phyloP scores from a whole-genome alignment of 768 basidiomycete genomes.

The Gloeophyllum trabeum region DNA sequence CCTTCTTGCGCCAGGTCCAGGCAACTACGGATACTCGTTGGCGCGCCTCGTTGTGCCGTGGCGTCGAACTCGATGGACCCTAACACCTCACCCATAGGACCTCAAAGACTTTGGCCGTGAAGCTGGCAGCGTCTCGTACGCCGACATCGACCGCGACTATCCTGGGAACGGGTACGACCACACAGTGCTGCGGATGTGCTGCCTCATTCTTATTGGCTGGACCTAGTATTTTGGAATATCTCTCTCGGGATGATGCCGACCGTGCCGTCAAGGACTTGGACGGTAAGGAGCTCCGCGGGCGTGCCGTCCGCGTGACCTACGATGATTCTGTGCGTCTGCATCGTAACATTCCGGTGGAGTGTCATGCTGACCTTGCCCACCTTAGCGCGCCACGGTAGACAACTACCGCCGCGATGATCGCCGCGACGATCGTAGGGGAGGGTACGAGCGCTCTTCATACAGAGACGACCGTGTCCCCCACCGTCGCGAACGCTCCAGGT shows the following conservation, averaged over 20 bases:
- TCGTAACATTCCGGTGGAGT: slow-evolving; percentile 5
- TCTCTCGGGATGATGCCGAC: slow-evolving; percentile 82
- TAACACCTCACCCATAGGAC: slow-evolving; percentile 49
- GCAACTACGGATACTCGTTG: background rate
- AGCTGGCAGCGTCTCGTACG: slow-evolving; percentile 86
- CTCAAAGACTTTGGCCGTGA: slow-evolving; percentile 96
- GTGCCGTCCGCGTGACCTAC: slow-evolving; percentile 59
- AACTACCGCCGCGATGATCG: slow-evolving; percentile 41
- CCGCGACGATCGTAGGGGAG: slow-evolving; percentile 23
- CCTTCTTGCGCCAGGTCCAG: background rate
- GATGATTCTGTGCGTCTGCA: slow-evolving; percentile 44
- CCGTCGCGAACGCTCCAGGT: slow-evolving; percentile 78
- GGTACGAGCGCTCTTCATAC: slow-evolving; percentile 21
- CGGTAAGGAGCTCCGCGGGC: slow-evolving; percentile 79
- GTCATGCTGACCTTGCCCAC: slow-evolving; percentile 2
- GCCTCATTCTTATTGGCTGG: background rate
- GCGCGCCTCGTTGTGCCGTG: background rate
- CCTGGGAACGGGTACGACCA: slow-evolving; percentile 75
- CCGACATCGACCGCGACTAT: slow-evolving; percentile 84
- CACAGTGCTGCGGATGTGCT: slow-evolving; percentile 1
- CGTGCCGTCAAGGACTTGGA: slow-evolving; percentile 84
- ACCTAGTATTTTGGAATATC: slow-evolving; percentile 92
- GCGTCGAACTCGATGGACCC: background rate
- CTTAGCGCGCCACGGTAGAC: slow-evolving; percentile 48
- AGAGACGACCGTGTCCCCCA: slow-evolving; percentile 35